Evolutionary conservation across 2,329 filamentous ascomycete genomes (phyloP).

Genomic region (Fusarium dlaminii): DNA sequence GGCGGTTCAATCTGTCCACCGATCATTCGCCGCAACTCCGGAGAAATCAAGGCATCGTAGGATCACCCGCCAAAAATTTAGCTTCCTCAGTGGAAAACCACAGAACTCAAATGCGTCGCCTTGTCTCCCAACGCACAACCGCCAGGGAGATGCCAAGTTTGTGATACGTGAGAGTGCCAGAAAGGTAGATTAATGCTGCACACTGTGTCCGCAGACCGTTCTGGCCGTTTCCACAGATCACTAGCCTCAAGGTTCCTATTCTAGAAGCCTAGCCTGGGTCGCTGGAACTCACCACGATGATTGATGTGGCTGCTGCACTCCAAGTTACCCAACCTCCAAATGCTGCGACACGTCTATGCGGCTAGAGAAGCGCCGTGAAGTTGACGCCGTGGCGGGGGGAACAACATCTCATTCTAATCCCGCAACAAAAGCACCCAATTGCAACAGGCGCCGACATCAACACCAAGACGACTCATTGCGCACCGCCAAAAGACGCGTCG

Average conservation of each 20-base stretch:
- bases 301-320: not conserved
- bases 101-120: not conserved
- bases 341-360: not conserved
- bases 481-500: not conserved
- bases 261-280: not conserved
- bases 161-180: not conserved
- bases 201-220: not conserved
- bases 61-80: no score
- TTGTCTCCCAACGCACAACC: rapidly evolving
- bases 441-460: not conserved
- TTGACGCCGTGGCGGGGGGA: not conserved
- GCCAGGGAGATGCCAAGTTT: rapidly evolving
- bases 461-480: not conserved
- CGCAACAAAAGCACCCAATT: not conserved
- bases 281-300: not conserved
- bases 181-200: not conserved
- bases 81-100: not conserved
- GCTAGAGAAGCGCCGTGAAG: not conserved
- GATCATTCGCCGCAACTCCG: not conserved
- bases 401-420: not conserved
- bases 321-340: not conserved
- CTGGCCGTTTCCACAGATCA: not conserved
- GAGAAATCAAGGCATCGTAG: no score
- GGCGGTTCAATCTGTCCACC: rapidly evolving
- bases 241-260: not conserved